Percentiles rank a stretch among this genome's conserved stretches.
Evolutionary conservation across 2,329 filamentous ascomycete species (phyloP).

Genomic region (Neopestalotiopsis clavispora): DNA sequence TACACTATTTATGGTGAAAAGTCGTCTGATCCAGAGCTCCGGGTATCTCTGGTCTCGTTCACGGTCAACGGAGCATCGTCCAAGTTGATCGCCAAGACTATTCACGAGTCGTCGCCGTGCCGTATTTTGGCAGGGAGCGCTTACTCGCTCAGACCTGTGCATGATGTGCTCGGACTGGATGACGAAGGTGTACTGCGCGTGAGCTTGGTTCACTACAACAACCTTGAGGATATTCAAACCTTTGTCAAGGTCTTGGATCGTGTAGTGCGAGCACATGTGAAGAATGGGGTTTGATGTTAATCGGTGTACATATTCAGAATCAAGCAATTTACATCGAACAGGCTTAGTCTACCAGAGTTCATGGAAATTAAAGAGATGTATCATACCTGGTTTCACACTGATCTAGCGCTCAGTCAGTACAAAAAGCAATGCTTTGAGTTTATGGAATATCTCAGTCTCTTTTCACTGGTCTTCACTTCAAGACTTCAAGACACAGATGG

Average conservation of each 20-base stretch:
- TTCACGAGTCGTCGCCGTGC: constrained; percentile 14
- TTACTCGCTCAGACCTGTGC: constrained; percentile 67
- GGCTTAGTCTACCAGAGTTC: background rate
- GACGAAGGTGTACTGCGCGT: constrained; percentile 70
- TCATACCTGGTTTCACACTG: too few relatives aligned
- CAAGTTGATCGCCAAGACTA: constrained; percentile 12
- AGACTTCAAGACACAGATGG: too few relatives aligned
- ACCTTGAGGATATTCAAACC: constrained; percentile 11
- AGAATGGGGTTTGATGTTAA: background rate
- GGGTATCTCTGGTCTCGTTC: constrained; percentile 15
- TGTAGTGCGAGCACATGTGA: constrained; percentile 12
- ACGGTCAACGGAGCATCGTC: constrained; percentile 70
- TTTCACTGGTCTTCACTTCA: too few relatives aligned
- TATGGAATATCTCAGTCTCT: too few relatives aligned
- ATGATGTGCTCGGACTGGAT: constrained; percentile 61
- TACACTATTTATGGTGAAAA: constrained; percentile 15
- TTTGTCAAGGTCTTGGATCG: constrained; percentile 12
- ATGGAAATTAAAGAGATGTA: background rate
- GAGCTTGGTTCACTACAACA: constrained; percentile 78
- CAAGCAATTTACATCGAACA: background rate
- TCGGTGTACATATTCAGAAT: background rate
- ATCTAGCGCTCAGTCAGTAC: too few relatives aligned
- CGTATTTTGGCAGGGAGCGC: constrained; percentile 13
- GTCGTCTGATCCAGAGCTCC: constrained; percentile 14
- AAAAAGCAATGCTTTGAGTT: too few relatives aligned